Evolutionary conservation across 768 basidiomycete species (phyloP).

Genomic region (Psilocybe azurescens): DNA sequence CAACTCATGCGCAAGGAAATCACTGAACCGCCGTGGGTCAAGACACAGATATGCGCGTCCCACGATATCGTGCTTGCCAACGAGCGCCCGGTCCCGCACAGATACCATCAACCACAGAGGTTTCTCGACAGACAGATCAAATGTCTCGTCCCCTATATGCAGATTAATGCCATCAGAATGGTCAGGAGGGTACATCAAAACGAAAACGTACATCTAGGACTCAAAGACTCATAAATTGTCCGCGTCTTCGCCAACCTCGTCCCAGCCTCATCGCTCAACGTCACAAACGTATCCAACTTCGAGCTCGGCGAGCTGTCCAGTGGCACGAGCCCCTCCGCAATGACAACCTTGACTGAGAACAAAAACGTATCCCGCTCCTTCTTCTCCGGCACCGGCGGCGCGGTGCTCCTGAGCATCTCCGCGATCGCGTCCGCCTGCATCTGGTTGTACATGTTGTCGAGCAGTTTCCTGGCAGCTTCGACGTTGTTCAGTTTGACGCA

Average conservation of each 20-base stretch:
- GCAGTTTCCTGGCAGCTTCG: slow-evolving; percentile 85
- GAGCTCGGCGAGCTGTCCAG: slow-evolving; percentile 78
- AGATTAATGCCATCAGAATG: slow-evolving; percentile 15
- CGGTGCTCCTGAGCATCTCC: slow-evolving; percentile 58
- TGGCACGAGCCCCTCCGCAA: slow-evolving; percentile 88
- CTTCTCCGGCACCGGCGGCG: slow-evolving; percentile 78
- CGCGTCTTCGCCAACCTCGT: slow-evolving; percentile 92
- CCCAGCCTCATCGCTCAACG: slow-evolving; percentile 91
- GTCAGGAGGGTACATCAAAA: neutral
- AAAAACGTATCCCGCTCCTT: slow-evolving; percentile 71
- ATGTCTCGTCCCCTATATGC: slow-evolving; percentile 90
- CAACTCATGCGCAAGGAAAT: slow-evolving; percentile 88
- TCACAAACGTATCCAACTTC: slow-evolving; percentile 91
- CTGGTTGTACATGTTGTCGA: slow-evolving; percentile 94
- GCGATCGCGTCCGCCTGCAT: slow-evolving; percentile 89
- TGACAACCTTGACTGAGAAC: slow-evolving; percentile 92
- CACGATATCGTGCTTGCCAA: slow-evolving; percentile 93
- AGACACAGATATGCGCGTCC: slow-evolving; percentile 93
- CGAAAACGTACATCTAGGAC: slow-evolving; percentile 81
- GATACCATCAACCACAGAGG: slow-evolving; percentile 98
- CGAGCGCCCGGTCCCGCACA: slow-evolving; percentile 85
- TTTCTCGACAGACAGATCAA: slow-evolving; percentile 92
- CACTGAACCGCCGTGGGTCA: slow-evolving; percentile 86
- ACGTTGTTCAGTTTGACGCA: slow-evolving; percentile 99
- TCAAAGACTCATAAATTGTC: slow-evolving; percentile 90